Percentiles rank a stretch among this genome's conserved stretches.
Evolutionary conservation across 2,329 filamentous ascomycete genomes (phyloP).

Genomic region (Clarireedia paspali): DNA sequence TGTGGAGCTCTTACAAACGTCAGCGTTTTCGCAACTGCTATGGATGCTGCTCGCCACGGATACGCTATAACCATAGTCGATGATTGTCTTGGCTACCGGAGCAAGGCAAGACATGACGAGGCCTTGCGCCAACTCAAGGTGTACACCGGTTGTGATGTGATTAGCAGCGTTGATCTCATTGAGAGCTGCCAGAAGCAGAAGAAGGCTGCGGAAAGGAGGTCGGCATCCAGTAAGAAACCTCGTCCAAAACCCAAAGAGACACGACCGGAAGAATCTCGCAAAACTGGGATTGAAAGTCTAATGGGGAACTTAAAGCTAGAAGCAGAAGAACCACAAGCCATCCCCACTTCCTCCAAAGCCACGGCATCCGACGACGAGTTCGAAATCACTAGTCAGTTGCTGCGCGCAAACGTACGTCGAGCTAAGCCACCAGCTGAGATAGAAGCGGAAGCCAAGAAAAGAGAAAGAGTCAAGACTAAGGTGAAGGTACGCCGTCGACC

Average conservation of each 20-base stretch:
- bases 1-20: constrained; percentile 83
- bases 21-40: constrained; percentile 82
- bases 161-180: constrained; percentile 24
- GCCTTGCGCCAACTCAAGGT: constrained; percentile 24
- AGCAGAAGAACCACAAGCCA: constrained; percentile 6
- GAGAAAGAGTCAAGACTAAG: constrained; percentile 26
- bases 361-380: constrained; percentile 12
- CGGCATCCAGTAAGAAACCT: constrained; percentile 12
- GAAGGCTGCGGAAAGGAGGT: constrained; percentile 14
- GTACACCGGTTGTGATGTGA: constrained; percentile 28
- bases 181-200: constrained; percentile 16
- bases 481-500: constrained; percentile 24
- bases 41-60: constrained; percentile 84
- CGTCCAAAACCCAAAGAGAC: constrained; percentile 12
- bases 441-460: constrained; percentile 13
- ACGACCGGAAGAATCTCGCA: constrained; percentile 8
- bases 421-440: constrained; percentile 7
- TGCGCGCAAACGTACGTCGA: constrained; percentile 9
- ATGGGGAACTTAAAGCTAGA: constrained; percentile 26
- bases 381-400: constrained; percentile 11
- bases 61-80: constrained; percentile 80
- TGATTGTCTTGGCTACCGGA: constrained; percentile 80
- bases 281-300: constrained; percentile 19
- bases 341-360: not conserved
- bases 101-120: constrained; percentile 52